These are phyloP conservation scores for Podila minutissima DNA, from an alignment of 192 early-diverging fungal species.

Conservation along the genomic window DNA sequence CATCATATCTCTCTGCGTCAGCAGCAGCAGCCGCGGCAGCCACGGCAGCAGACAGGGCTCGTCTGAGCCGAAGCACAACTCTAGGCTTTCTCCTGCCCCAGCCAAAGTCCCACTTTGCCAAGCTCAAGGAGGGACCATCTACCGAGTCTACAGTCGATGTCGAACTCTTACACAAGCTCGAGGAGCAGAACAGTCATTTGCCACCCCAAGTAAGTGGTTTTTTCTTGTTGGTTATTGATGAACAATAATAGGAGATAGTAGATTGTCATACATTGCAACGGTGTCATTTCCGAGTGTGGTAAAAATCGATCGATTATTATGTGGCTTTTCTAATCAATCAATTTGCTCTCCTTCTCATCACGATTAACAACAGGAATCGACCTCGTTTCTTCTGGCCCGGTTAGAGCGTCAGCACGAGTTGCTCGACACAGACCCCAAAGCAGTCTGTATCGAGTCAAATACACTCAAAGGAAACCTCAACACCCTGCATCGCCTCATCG, in stretches of 20 bases:
- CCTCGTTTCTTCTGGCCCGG: slow-evolving; percentile 63
- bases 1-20: slow-evolving; percentile 20
- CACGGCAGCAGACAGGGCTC: slow-evolving; percentile 31
- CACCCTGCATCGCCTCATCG: slow-evolving; percentile 59
- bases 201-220: slow-evolving; percentile 59
- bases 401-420: slow-evolving; percentile 69
- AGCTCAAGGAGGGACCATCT: slow-evolving; percentile 12
- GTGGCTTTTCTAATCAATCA: background rate
- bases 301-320: too few relatives aligned
- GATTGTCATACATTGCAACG: too few relatives aligned
- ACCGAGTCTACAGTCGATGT: slow-evolving; percentile 25
- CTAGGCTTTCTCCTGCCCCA: slow-evolving; percentile 44
- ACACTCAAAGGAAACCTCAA: slow-evolving; percentile 63
- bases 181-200: slow-evolving; percentile 65
- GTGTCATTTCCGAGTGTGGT: too few relatives aligned
- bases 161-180: slow-evolving; percentile 57
- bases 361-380: slow-evolving; percentile 54
- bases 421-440: slow-evolving; percentile 67
- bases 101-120: slow-evolving; percentile 38
- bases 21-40: slow-evolving; percentile 10
- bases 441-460: slow-evolving; percentile 69
- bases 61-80: slow-evolving; percentile 34
- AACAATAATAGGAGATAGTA: background rate
- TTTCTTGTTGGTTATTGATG: slow-evolving; percentile 5
- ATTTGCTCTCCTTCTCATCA: background rate